Evolutionary conservation across 805 yeast species (phyloP).

Genomic region (Myxozyma neotropica): DNA sequence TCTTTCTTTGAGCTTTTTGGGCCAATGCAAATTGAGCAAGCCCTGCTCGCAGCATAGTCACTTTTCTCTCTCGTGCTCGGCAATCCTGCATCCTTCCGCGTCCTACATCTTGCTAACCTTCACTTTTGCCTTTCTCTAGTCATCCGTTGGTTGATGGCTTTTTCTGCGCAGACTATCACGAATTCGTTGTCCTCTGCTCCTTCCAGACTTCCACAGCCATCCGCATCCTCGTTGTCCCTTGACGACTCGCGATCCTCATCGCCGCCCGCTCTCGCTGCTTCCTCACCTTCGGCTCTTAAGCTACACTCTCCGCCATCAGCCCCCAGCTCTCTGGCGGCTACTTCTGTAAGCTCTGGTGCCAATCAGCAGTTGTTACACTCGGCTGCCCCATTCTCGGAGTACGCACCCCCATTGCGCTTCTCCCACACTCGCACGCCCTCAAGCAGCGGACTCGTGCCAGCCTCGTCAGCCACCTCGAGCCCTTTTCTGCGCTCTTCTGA

Average conservation of each 20-base stretch:
- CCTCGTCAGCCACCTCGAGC: slow-evolving; percentile 9
- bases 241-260: slow-evolving; percentile 10
- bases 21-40: background rate
- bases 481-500: slow-evolving; percentile 8
- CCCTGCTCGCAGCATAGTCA: background rate
- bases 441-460: background rate
- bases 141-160: slow-evolving; percentile 25
- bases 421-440: slow-evolving; percentile 11
- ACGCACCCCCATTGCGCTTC: slow-evolving; percentile 9
- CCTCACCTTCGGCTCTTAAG: background rate
- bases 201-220: slow-evolving; percentile 17
- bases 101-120: background rate
- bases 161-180: slow-evolving; percentile 18
- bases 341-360: background rate
- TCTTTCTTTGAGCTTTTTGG: background rate
- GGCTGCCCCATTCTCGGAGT: background rate
- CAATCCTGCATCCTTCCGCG: background rate
- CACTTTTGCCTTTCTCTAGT: background rate
- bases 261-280: background rate
- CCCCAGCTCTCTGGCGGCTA: background rate
- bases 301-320: background rate
- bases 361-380: background rate
- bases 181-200: slow-evolving; percentile 4
- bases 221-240: slow-evolving; percentile 3
- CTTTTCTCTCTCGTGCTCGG: background rate